Percentiles rank a stretch among this genome's conserved stretches.
These are phyloP conservation scores for Echria macrotheca DNA, from an alignment of 495 filamentous ascomycete species.

Conservation along the genomic window DNA sequence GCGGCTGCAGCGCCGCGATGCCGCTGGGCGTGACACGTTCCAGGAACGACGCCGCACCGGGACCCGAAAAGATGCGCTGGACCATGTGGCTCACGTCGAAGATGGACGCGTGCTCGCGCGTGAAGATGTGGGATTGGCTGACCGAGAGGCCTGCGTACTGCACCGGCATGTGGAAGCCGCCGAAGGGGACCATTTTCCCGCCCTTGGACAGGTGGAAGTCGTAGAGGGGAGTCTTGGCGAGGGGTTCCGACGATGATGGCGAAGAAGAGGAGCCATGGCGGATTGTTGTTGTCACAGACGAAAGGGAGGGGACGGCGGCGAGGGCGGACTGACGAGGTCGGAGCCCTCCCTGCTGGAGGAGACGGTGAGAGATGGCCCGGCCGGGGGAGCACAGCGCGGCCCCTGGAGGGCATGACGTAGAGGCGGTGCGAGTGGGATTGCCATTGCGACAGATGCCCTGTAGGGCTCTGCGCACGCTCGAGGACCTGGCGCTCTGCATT, in stretches of 20 bases:
- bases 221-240: constrained; percentile 72
- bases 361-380: background rate
- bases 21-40: constrained; percentile 73
- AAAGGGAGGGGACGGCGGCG: background rate
- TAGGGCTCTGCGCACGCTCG: constrained; percentile 15
- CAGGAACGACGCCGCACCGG: constrained; percentile 71
- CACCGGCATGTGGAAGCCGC: constrained; percentile 88
- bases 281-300: background rate
- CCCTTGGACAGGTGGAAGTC: constrained; percentile 73
- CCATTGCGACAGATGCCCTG: constrained; percentile 12
- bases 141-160: constrained; percentile 73
- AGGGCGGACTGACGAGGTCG: background rate
- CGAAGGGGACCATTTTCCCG: constrained; percentile 96
- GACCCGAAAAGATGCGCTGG: constrained; percentile 63
- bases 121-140: constrained; percentile 78
- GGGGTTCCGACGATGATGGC: constrained; percentile 29
- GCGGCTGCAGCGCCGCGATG: constrained; percentile 34
- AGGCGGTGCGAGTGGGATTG: constrained; percentile 14
- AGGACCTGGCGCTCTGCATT: constrained; percentile 22
- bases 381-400: background rate
- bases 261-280: constrained; percentile 31
- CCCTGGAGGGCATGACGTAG: background rate
- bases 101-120: constrained; percentile 75
- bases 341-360: background rate
- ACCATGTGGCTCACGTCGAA: constrained; percentile 87